phyloP scores from a whole-genome alignment of 83 land plant species.

The Picea abies region DNA sequence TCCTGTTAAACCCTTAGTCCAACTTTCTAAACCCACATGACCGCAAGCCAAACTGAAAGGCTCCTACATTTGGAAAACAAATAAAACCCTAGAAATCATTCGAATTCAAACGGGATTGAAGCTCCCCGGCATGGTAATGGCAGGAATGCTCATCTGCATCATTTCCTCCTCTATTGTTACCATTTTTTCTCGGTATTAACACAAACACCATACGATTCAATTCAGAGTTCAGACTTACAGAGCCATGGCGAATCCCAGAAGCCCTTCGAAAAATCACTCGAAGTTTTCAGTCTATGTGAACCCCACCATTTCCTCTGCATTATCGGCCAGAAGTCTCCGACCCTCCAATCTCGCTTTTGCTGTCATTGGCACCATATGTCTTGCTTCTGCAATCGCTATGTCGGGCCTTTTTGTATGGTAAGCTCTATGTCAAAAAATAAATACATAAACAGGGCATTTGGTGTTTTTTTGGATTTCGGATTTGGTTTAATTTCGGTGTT shows the following conservation, averaged over 20 bases:
- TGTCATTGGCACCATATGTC: neutral
- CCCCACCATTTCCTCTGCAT: conserved; percentile 10
- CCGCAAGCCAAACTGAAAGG: too few species aligned
- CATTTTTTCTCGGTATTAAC: too few species aligned
- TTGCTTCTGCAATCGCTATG: neutral
- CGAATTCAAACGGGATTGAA: too few species aligned
- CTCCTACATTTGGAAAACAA: too few species aligned
- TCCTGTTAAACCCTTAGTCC: too few species aligned
- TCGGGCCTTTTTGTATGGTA: conserved; percentile 1
- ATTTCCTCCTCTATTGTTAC: too few species aligned
- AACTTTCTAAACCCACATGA: too few species aligned
- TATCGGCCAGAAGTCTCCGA: neutral
- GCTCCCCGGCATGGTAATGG: too few species aligned
- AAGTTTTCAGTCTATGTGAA: conserved; percentile 1
- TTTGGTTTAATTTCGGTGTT: neutral
- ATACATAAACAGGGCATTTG: neutral
- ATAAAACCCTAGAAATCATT: too few species aligned
- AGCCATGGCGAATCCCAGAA: conserved; percentile 2
- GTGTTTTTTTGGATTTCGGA: neutral
- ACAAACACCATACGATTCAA: too few species aligned
- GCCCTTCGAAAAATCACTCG: neutral
- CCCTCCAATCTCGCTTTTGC: neutral
- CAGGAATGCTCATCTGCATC: too few species aligned
- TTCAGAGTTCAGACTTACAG: too few species aligned
- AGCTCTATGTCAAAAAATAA: neutral